Evolutionary conservation across 202 grass and related monocot genomes (phyloP).

Genomic region (Panicum hallii): DNA sequence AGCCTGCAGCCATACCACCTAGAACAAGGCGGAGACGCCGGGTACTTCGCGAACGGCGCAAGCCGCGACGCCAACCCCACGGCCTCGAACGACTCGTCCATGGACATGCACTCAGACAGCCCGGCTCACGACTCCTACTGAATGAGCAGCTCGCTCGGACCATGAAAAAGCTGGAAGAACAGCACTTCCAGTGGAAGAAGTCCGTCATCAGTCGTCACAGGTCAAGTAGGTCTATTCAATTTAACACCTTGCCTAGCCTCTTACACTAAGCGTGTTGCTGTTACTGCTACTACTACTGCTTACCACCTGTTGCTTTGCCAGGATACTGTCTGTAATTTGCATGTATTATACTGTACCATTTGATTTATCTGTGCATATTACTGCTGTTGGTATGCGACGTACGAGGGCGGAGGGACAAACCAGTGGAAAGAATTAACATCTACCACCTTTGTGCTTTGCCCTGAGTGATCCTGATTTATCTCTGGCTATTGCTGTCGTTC

Average conservation of each 20-base stretch:
- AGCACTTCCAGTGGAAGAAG: conserved; percentile 37
- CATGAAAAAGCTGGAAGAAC: conserved; percentile 18
- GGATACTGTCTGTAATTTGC: conserved; percentile 45
- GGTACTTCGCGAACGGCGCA: conserved; percentile 43
- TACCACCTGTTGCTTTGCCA: conserved; percentile 40
- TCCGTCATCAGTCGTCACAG: neutral
- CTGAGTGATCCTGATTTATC: neutral
- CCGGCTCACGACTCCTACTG: conserved; percentile 58
- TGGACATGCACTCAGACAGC: conserved; percentile 75
- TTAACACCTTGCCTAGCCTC: conserved; percentile 52
- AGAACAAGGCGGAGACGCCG: conserved; percentile 61
- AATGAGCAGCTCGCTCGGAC: conserved; percentile 14
- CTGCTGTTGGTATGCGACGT: conserved; percentile 34
- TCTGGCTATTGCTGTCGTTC: neutral
- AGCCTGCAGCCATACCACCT: conserved; percentile 71
- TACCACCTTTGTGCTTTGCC: neutral
- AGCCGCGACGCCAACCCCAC: conserved; percentile 41
- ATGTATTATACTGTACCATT: conserved; percentile 48
- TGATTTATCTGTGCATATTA: conserved; percentile 61
- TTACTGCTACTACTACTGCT: conserved; percentile 26
- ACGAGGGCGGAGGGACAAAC: conserved; percentile 2
- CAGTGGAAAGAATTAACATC: conserved; percentile 26
- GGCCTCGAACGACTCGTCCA: conserved; percentile 59
- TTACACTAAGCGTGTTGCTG: conserved; percentile 41
- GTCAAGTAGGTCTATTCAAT: conserved; percentile 56